Conservation (phyloP, 78 protist species). For the Isochrysis galbana region DNA sequence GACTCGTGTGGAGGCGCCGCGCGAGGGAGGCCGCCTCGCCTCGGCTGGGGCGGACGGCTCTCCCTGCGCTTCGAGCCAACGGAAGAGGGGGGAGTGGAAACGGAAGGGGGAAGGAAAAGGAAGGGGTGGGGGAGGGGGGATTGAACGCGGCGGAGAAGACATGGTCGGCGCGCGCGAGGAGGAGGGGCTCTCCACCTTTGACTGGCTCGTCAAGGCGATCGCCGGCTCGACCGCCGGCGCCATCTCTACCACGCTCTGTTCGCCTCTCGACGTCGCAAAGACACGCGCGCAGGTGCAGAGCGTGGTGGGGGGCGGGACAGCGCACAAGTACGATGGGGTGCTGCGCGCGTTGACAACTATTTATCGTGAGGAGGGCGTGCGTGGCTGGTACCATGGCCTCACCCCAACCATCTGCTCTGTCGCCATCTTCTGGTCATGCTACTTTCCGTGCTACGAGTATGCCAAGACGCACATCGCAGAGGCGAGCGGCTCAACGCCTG, state of each 20-base stretch:
- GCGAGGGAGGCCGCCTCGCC: no score
- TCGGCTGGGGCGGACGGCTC: no score
- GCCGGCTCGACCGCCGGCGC: neutral
- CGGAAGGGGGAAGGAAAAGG: no score
- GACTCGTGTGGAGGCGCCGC: no score
- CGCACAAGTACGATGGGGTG: neutral
- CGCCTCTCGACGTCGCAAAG: slow-evolving; percentile 7
- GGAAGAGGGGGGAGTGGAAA: no score
- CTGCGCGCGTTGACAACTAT: neutral
- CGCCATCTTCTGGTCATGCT: neutral
- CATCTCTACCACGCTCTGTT: neutral
- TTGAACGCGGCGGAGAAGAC: no score
- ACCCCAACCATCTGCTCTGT: neutral
- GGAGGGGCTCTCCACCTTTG: no score
- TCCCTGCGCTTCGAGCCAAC: no score
- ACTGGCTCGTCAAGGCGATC: no score
- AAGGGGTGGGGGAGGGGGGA: no score
- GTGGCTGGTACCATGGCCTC: neutral
- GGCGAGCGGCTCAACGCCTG: neutral
- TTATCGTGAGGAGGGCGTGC: neutral
- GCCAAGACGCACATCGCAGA: neutral
- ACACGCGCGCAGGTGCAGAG: neutral
- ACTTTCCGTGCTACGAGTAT: slow-evolving; percentile 1
- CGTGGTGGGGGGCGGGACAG: neutral
- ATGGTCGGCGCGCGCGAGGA: no score